Evolutionary conservation across 371 early-diverging fungal genomes (phyloP).

Genomic region (Conidiobolus incongruus): DNA sequence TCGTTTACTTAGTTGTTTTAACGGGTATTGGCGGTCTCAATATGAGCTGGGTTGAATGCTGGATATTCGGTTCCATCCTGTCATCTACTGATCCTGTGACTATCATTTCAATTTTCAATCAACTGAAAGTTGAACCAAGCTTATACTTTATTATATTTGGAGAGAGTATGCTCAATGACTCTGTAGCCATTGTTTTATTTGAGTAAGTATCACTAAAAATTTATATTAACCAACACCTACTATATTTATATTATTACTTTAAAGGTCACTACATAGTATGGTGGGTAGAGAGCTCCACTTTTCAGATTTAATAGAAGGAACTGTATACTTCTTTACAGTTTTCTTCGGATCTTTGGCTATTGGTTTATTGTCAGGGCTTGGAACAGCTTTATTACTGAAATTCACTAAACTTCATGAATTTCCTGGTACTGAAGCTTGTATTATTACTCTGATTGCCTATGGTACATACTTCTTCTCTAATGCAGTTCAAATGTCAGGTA

Average conservation of each 20-base stretch:
- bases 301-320: slow-evolving; percentile 40
- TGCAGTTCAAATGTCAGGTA: slow-evolving; percentile 56
- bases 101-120: slow-evolving; percentile 76
- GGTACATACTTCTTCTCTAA: slow-evolving; percentile 78
- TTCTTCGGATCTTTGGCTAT: slow-evolving; percentile 64
- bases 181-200: slow-evolving; percentile 85
- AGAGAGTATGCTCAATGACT: slow-evolving; percentile 82
- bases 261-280: slow-evolving; percentile 53
- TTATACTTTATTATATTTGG: slow-evolving; percentile 87
- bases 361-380: slow-evolving; percentile 51
- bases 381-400: slow-evolving; percentile 32
- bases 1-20: slow-evolving; percentile 40
- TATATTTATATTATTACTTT: not conserved
- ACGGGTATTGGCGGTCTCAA: slow-evolving; percentile 41
- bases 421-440: slow-evolving; percentile 40
- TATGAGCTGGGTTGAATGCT: slow-evolving; percentile 54
- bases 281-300: slow-evolving; percentile 50
- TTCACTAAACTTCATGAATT: slow-evolving; percentile 6
- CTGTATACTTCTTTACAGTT: slow-evolving; percentile 48
- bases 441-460: slow-evolving; percentile 70
- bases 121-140: slow-evolving; percentile 75
- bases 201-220: slow-evolving; percentile 19
- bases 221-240: not conserved
- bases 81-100: slow-evolving; percentile 95
- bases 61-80: slow-evolving; percentile 78